A percentile compares a stretch with the other conserved stretches of the same genome.
Evolutionary conservation across 345 rosid species (phyloP).

Genomic region (Euphorbia tirucalli): DNA sequence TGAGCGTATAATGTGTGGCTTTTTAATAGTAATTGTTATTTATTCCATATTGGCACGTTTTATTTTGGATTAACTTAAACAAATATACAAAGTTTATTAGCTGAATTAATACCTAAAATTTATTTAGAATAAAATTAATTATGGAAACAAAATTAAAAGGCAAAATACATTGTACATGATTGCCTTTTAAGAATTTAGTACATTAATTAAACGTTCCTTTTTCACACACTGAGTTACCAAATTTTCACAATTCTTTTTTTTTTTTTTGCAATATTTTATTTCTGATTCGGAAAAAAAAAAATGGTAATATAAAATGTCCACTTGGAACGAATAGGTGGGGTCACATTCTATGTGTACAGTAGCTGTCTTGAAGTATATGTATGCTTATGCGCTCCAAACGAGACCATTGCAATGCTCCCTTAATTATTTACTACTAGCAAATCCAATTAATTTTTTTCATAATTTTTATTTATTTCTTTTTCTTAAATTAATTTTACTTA

Average conservation of each 20-base stretch:
- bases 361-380: slow-evolving; percentile 11
- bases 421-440: neutral
- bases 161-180: no score
- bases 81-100: no score
- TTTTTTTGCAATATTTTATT: no score
- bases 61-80: no score
- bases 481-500: neutral
- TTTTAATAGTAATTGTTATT: no score
- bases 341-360: neutral
- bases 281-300: no score
- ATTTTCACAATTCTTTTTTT: neutral
- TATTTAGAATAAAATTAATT: no score
- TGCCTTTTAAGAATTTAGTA: no score
- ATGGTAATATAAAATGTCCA: neutral
- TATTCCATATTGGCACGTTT: no score
- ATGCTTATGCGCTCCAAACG: neutral
- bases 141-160: no score
- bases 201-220: neutral
- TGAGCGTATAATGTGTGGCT: no score
- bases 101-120: no score
- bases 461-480: neutral
- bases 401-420: neutral
- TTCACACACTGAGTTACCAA: neutral
- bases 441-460: neutral
- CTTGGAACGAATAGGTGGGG: neutral